These are phyloP conservation scores for Extremus antarcticus DNA, from an alignment of 495 filamentous ascomycete genomes.

Conservation along the genomic window DNA sequence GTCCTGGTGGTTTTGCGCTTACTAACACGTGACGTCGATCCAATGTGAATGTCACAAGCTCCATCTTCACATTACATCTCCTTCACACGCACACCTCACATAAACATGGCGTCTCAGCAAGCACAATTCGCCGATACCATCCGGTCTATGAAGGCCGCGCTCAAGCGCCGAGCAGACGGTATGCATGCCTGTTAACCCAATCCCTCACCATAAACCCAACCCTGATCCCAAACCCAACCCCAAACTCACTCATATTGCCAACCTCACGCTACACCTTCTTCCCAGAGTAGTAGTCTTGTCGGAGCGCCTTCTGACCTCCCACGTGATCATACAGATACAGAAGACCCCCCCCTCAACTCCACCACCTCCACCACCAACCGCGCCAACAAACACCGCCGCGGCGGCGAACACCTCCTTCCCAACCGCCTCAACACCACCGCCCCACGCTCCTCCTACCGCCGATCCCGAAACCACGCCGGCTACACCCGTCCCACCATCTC, in stretches of 20 bases:
- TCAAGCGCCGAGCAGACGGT: conserved; percentile 32
- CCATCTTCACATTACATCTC: conserved; percentile 27
- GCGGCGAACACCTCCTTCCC: conserved; percentile 67
- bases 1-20: too few species aligned
- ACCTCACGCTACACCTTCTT: background rate
- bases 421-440: conserved; percentile 59
- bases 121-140: conserved; percentile 62
- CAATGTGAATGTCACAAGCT: too few species aligned
- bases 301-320: too few species aligned
- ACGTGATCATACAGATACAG: conserved; percentile 53
- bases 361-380: conserved; percentile 75
- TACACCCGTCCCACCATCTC: conserved; percentile 74
- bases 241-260: conserved; percentile 40
- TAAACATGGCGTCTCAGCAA: conserved; percentile 63
- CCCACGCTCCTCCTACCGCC: conserved; percentile 71
- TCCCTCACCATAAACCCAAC: conserved; percentile 14
- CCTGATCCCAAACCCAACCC: conserved; percentile 6
- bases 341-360: conserved; percentile 43
- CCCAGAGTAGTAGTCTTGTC: too few species aligned
- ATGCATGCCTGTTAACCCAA: background rate
- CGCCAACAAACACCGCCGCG: conserved; percentile 80
- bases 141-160: conserved; percentile 61
- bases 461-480: conserved; percentile 74
- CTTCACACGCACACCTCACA: too few species aligned
- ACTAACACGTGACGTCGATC: too few species aligned